Evolutionary conservation across 192 early-diverging fungal genomes (phyloP), one percentile per base, ranked within the genome.

Genomic region (Fimicolochytrium jonesii): DNA sequence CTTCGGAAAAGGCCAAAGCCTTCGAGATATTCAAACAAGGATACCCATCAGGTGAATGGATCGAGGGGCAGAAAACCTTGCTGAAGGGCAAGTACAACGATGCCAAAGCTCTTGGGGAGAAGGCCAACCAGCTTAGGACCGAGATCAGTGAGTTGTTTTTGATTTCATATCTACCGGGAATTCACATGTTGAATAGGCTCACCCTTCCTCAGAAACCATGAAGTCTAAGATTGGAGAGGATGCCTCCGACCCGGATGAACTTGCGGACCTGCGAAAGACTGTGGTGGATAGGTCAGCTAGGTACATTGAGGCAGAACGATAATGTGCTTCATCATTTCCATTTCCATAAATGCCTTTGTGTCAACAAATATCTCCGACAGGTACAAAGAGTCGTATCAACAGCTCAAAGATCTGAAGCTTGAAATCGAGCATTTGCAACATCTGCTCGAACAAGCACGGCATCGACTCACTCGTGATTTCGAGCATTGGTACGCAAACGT

Each of bases 351-450:
- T n/a, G n/a, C n/a, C n/a, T n/a, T n/a, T n/a, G n/a, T n/a, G n/a
- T 39, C 37, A 17, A 39, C 9, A 39, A 39, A 39, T 7, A 11
- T 39, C 17, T 39, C 37, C 43, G 28, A 7, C 20, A 82, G 77
- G 58, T 86, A 85, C 66, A 75, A 78, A 48, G 49, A 53, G 11
- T 49, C 77, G 13, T 86, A 85, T 60, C 68, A 77, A 42, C 47
- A 68, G 11, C 69, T 86, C 28, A 85, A 85, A 37, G 77, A 81
- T 25, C 49, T 85, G 43, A 79, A 80, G 53, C n/a, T 78, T 0
- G 84, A 86, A 56, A 85, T 85, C 56, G 84, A 86, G 45, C 84
- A 86, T 66, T 61, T 86, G 36, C 78, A 86, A 54, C 84, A 86
- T 60, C 68, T 86, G 2, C 71, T 86, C 6, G 84, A 85, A 34